Percentiles rank a stretch among this genome's conserved stretches.
Conservation (phyloP, 106 monocot genomes). For the Platanthera zijinensis region DNA sequence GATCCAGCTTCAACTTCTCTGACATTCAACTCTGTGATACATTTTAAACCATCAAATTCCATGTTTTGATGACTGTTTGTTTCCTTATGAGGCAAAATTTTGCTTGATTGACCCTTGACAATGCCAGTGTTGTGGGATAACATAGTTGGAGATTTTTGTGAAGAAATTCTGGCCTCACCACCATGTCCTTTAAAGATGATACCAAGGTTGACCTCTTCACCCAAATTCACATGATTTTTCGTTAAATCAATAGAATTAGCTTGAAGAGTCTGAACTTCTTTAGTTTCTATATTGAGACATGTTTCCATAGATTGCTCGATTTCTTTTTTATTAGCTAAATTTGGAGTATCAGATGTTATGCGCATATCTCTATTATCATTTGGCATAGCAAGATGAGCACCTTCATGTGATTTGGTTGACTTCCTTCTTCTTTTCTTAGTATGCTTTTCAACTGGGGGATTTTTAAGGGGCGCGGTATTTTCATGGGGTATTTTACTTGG, state of each 20-base stretch:
- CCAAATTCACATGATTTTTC: neutral
- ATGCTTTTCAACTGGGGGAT: neutral
- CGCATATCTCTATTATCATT: neutral
- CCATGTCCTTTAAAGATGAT: neutral
- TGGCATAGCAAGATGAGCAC: neutral
- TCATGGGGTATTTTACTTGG: neutral
- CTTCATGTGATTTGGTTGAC: neutral
- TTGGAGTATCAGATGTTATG: neutral
- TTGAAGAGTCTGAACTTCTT: neutral
- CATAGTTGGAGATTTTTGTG: neutral
- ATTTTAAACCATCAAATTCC: neutral
- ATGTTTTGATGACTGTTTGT: neutral
- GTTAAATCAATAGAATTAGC: neutral
- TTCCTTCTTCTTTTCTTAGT: conserved; percentile 2
- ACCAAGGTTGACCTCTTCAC: neutral
- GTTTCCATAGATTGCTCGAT: neutral
- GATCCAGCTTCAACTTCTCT: neutral
- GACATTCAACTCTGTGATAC: neutral
- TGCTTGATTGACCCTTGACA: too few species aligned
- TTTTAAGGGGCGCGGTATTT: neutral
- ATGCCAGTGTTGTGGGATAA: neutral
- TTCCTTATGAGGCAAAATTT: neutral
- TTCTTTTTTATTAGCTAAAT: neutral
- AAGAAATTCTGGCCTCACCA: neutral
- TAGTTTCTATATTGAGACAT: neutral